Base-by-base conservation (phyloP, 805 yeast genomes). In the Candida germanica region DNA sequence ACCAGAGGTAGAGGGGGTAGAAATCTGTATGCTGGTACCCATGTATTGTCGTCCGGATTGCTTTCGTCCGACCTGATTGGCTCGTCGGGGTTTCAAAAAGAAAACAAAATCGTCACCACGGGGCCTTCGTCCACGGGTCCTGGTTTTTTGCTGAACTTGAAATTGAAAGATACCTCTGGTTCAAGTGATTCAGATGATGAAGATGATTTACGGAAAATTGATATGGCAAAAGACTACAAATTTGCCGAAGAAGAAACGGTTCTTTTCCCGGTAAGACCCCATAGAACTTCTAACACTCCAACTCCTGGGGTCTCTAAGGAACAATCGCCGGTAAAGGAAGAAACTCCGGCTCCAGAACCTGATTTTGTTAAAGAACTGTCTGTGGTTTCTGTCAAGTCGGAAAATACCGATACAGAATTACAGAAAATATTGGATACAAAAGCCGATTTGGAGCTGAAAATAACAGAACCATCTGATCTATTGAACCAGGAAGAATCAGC, bases 31-130 rank as follows among this genome's bases (percentile, higher is more conserved):
- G 64, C 66, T 26, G 71, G 71, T 14, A 82, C 89, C 0, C 83
- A 79, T 47, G 62, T 83, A 24, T 81, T 84, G 5, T 72, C 83
- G 2, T 66, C 84, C 1, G 94, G 94, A 12, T 87, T 91, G 0
- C 63, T 85, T 37, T 77, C 89, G 5, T 71, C 81, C 24, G 88
- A 87, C 9, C 66, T 75, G 1, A 78, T 11, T 6, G 28, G 28
- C 2, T 24, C 75, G 3, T 60, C 76, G 2, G 34, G 40, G 12
- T 31, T 36, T 26, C 46, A 65, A 5, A 36, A 36, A 19, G 69
- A 57, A 36, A 36, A 16, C 5, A 45, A 46, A 55, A 59, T 53
- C 52, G 71, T 41, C 54, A 51, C 22, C 35, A 48, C 26, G 13
- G 53, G 48, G 3, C 23, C 23, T 7, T 20, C 23, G 23, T 58